Evolutionary conservation across 2,329 filamentous ascomycete species (phyloP).

Genomic region (Sarocladium kiliense): DNA sequence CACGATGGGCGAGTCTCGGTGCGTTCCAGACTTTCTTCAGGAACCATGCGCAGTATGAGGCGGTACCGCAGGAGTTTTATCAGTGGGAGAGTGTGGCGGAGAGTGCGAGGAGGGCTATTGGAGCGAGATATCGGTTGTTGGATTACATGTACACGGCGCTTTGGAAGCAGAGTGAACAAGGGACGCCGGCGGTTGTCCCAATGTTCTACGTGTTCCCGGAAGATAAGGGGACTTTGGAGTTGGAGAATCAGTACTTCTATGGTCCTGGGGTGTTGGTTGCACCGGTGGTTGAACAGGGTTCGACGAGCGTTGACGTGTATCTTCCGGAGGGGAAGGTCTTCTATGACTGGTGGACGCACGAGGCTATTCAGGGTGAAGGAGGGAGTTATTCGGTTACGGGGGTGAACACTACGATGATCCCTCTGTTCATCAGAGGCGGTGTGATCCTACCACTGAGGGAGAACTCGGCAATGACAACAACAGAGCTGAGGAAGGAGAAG

Average conservation of each 20-base stretch:
- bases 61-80: conserved; percentile 61
- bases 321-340: conserved; percentile 41
- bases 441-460: conserved; percentile 57
- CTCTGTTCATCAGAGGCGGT: conserved; percentile 64
- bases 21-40: conserved; percentile 68
- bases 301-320: conserved; percentile 40
- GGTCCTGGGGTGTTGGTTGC: conserved; percentile 43
- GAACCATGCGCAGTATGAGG: conserved; percentile 54
- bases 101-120: conserved; percentile 63
- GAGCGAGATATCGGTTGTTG: conserved; percentile 70
- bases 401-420: conserved; percentile 44
- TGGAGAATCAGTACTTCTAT: conserved; percentile 48
- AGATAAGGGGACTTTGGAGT: conserved; percentile 37
- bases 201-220: conserved; percentile 66
- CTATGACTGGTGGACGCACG: conserved; percentile 48
- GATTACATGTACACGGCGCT: conserved; percentile 77
- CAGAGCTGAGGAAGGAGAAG: conserved; percentile 54
- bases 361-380: conserved; percentile 34
- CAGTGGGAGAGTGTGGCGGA: conserved; percentile 58
- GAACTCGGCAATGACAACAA: conserved; percentile 57
- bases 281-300: conserved; percentile 40
- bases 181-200: conserved; percentile 62
- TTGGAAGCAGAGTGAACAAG: conserved; percentile 52
- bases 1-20: conserved; percentile 64
- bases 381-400: conserved; percentile 26